Evolutionary conservation across 768 basidiomycete genomes (phyloP), one percentile per base, ranked within the genome.

Genomic region (Xerocomus brunneocitrinus): DNA sequence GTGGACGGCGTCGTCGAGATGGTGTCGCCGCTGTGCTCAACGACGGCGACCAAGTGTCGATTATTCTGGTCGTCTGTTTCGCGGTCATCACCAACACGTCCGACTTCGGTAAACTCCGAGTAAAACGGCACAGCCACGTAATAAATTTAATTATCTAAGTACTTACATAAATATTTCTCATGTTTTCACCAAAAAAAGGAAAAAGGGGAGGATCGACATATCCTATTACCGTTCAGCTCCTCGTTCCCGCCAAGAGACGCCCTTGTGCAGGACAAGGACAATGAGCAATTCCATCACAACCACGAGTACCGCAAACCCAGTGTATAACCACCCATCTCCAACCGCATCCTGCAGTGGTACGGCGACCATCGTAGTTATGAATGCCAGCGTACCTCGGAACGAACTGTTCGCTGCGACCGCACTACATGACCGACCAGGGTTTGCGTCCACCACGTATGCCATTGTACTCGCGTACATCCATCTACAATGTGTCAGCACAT

Each of bases 381-480:
- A 87, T 3, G 85, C 91, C 14, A 78, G 70, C 4, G 77, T 41
- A 0, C 92, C 90, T 46, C 92, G 79, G 67, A 87, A 87, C 30
- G 79, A 79, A 52, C 86, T 88, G 67, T 95, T 95, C 28, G 78
- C 71, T 0, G 91, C 90, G 7, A 83, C 80, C 1, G 88, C 90
- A 3, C 81, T 81, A 4, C 86, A 82, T 2, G 89, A 89, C 28
- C 88, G 79, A 8, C 92, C 93, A 6, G 76, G 74, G 65, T 95
- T 97, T 5, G 90, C 82, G 60, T 97, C 92, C 14, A 94, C 90
- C 32, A 94, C 76, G 61, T 93, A 95, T 0, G 92, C 87, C 30
- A 95, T 70, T 0, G 87, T 85, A 47, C 82, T 82, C 14, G 82
- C 71, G 63, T 88, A 87, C 45, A 84, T 81, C 69, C 76, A 76